phyloP scores from a whole-genome alignment of 2,329 filamentous ascomycete genomes.

The Ustilaginoidea virens region DNA sequence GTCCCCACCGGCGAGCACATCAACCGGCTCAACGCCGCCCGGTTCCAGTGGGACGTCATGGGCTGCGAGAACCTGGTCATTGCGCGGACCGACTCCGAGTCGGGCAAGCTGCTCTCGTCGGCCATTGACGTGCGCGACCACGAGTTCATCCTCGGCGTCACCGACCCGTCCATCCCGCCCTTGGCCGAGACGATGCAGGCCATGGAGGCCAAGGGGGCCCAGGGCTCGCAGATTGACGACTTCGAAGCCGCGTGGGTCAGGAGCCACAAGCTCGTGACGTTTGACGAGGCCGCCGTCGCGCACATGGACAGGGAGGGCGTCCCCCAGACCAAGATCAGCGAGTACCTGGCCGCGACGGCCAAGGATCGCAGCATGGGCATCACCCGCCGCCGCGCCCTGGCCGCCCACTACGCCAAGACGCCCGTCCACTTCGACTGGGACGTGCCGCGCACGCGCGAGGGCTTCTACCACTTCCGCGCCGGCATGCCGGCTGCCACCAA shows the following conservation, averaged over 20 bases:
- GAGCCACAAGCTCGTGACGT: constrained; percentile 68
- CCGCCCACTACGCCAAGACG: constrained; percentile 47
- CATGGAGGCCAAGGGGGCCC: constrained; percentile 72
- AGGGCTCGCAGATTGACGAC: constrained; percentile 64
- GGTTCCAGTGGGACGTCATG: constrained; percentile 99
- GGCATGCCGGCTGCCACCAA: constrained; percentile 82
- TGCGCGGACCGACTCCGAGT: constrained; percentile 89
- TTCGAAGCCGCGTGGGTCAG: constrained; percentile 86
- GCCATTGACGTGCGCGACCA: constrained; percentile 91
- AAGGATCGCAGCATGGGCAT: constrained; percentile 62
- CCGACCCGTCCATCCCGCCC: constrained; percentile 57
- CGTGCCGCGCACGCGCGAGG: constrained; percentile 81
- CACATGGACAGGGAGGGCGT: constrained; percentile 57
- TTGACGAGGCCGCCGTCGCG: constrained; percentile 75
- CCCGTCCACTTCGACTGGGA: constrained; percentile 81
- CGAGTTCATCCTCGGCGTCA: constrained; percentile 85
- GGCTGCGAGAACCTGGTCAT: constrained; percentile 89
- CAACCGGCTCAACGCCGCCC: constrained; percentile 78
- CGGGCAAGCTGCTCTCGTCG: constrained; percentile 75
- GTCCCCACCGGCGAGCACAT: constrained; percentile 93
- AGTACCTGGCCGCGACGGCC: constrained; percentile 48
- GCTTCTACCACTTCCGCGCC: constrained; percentile 79
- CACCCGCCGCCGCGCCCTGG: constrained; percentile 58
- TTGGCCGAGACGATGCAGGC: constrained; percentile 77
- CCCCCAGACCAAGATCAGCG: constrained; percentile 44